Evolutionary conservation across 2,329 filamentous ascomycete genomes (phyloP).

Genomic region (Epichloe baconii): DNA sequence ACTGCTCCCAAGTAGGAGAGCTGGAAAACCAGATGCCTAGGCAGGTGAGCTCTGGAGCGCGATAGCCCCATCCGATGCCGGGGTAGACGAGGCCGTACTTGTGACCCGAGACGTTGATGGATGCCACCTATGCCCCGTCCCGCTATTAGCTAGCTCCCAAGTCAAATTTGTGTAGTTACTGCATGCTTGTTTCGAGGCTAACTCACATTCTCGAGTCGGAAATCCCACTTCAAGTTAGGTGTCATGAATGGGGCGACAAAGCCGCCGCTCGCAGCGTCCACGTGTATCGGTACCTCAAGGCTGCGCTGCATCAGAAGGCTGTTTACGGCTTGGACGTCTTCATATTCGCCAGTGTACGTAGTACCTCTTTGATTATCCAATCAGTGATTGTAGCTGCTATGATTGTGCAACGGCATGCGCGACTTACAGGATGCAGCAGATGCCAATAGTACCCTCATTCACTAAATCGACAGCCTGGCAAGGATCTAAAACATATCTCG

Average conservation of each 20-base stretch:
- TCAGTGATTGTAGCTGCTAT: too few species aligned
- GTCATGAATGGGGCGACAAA: constrained; percentile 89
- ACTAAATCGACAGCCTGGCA: constrained; percentile 37
- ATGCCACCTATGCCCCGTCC: constrained; percentile 45
- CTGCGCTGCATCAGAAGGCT: constrained; percentile 64
- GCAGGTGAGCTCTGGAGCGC: constrained; percentile 70
- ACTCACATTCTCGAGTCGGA: constrained; percentile 55
- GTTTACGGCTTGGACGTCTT: constrained; percentile 86
- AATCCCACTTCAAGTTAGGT: constrained; percentile 80
- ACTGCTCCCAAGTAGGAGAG: too few species aligned
- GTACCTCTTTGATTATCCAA: constrained; percentile 38
- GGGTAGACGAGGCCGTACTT: constrained; percentile 67
- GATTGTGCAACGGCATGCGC: too few species aligned
- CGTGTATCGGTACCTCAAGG: constrained; percentile 78
- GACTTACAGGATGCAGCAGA: too few species aligned
- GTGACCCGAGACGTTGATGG: constrained; percentile 90
- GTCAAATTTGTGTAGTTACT: too few species aligned
- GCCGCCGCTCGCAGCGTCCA: constrained; percentile 83
- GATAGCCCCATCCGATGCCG: constrained; percentile 89
- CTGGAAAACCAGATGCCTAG: constrained; percentile 77
- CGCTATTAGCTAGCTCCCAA: too few species aligned
- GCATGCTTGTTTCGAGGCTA: too few species aligned
- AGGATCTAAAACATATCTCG: constrained; percentile 52
- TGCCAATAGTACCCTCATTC: constrained; percentile 4
- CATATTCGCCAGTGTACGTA: constrained; percentile 92